A percentile compares a stretch with the other conserved stretches of the same genome.
phyloP scores from a whole-genome alignment of 2,329 filamentous ascomycete species.

The Xylariaceae sp. region DNA sequence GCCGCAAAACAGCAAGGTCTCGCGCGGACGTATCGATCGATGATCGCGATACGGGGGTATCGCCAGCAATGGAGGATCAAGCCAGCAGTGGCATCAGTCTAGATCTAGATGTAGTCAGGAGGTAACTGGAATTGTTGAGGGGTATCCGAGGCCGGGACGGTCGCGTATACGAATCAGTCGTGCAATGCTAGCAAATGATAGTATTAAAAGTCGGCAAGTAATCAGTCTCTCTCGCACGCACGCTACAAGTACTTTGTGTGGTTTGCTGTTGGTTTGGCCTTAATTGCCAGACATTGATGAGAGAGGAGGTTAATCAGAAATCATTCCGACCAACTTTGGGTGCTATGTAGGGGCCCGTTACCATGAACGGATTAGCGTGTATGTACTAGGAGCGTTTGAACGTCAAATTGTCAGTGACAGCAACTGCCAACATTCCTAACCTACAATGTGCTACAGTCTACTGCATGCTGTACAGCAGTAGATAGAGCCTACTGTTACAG shows the following conservation, averaged over 20 bases:
- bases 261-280: conserved; percentile 8
- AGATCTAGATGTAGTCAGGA: background rate
- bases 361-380: conserved; percentile 16
- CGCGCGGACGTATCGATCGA: background rate
- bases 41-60: background rate
- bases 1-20: background rate
- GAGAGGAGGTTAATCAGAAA: conserved; percentile 21
- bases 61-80: background rate
- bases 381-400: too few relatives aligned
- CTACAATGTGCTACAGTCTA: too few relatives aligned
- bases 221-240: background rate
- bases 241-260: background rate
- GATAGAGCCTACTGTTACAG: too few relatives aligned
- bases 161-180: background rate
- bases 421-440: too few relatives aligned
- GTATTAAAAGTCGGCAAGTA: background rate
- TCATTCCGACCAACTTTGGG: conserved; percentile 17
- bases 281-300: background rate
- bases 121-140: background rate
- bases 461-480: too few relatives aligned
- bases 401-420: too few relatives aligned
- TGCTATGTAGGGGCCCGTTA: conserved; percentile 16
- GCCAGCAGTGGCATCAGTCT: background rate
- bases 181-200: background rate
- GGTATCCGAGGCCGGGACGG: background rate